Base-by-base conservation (phyloP, 768 basidiomycete genomes). In the Tulasnella sp. region DNA sequence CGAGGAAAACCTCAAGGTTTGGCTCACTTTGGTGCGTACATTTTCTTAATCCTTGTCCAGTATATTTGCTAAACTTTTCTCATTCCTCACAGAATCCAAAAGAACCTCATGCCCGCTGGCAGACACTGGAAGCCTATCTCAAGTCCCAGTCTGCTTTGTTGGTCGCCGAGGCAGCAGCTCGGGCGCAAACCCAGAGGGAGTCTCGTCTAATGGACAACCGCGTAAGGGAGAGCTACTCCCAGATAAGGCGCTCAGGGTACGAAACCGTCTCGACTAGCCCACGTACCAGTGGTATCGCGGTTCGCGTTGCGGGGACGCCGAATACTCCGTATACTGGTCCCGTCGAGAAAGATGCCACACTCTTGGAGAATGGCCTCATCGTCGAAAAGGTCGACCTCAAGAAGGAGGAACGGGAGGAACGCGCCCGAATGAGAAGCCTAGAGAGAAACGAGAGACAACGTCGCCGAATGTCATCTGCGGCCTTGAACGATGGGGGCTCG, bases 321-420 rank as follows among this genome's bases (percentile, higher is more conserved):
- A 69, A 24, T n/a, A 42, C n/a, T 41, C 42, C 41, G 14, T 40
- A 34, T 22, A 37, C 31, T 37, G 42, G 42, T 46, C 69, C 78
- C 34, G 40, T 28, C 8, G 91, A 91, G 58, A 90, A 93, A 46
- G 93, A 96, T 79, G 89, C 94, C 20, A 94, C 94, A 0, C 87
- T 96, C 14, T 89, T 97, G 31, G 93, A 96, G 85, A 96, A 94
- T 82, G 95, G 95, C 3, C 92, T 96, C 89, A 94, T 96, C 77
- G 92, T 96, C 11, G 96, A 97, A 83, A 93, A 94, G 81, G 93
- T 96, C 50, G 91, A 96, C 85, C 90, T 96, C 28, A 90, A 92
- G 73, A 77, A 81, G 24, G 84, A 85, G 85, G 94, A 94, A 85
- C 90, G 37, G 80, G 94, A 81, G 60, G 93, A 91, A 50, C 89